Base-by-base conservation (phyloP, 2,329 filamentous ascomycete genomes). In the Mycosphaerelloides madeirae region DNA sequence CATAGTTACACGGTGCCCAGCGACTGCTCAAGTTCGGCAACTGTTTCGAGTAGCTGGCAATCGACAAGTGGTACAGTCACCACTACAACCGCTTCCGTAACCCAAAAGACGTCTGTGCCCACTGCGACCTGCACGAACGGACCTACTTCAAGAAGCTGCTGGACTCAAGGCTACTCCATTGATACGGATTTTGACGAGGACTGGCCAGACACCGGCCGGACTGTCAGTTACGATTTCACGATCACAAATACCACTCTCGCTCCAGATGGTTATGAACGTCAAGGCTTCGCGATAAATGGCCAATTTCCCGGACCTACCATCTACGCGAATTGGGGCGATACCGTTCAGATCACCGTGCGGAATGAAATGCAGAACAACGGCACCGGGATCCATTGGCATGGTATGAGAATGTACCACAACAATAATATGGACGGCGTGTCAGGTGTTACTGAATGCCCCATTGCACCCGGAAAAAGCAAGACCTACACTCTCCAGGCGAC, bases 371-470 rank as follows among this genome's bases (percentile, higher is more conserved):
- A 65, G 7, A 59, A 71, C 49, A 83, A 84, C 49, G 79, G 79
- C 25, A 83, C 79, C 6, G 71, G 71, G 7, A 75, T 83, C 14
- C 81, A 84, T 57, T 84, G 73, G 65, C 80, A 84, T 54, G 81
- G 79, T 16, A 66, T 84, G 28, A 73, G 77, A 6, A 78, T 84
- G 56, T 67, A 73, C 48, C 66, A 72, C 55, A 76, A 69, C 37
- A 77, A 76, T 52, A 66, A 74, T 42, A 68, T 76, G 40, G 80
- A 84, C 52, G 81, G 81, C 42, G 78, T 81, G 3, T 65, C 66
- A 20, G 72, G 72, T 34, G 57, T 72, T 9, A 71, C 70, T 1
- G 67, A 72, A 48, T 72, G 69, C 47, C 67, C 66, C 1, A 65
- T 73, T 18, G 68, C 77, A 0, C 74, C 77, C 0, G 76, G 76